Percentiles rank a stretch among this genome's conserved stretches.
These are phyloP conservation scores for Sporodiniella umbellata DNA, from an alignment of 371 early-diverging fungal species.

Conservation along the genomic window DNA sequence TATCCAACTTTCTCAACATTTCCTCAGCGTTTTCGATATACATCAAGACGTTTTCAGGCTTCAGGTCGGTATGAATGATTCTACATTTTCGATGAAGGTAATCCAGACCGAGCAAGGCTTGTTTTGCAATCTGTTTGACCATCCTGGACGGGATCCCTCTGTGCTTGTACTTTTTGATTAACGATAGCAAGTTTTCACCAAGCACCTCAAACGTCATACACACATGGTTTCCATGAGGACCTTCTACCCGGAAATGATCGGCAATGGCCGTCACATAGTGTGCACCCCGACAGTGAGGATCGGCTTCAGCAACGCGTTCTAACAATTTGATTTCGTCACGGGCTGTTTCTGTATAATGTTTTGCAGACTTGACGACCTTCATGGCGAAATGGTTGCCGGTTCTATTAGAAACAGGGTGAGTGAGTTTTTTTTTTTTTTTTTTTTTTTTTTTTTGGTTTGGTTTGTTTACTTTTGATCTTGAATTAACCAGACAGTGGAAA, in stretches of 20 bases:
- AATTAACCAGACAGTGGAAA: conserved; percentile 97
- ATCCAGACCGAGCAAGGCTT: conserved; percentile 88
- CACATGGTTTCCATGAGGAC: conserved; percentile 91
- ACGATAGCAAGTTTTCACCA: conserved; percentile 89
- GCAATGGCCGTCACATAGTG: conserved; percentile 77
- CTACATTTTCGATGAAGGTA: conserved; percentile 92
- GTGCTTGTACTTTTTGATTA: conserved; percentile 75
- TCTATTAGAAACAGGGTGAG: conserved; percentile 22
- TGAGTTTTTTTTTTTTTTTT: background rate
- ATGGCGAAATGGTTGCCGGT: conserved; percentile 85
- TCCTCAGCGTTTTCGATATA: conserved; percentile 86
- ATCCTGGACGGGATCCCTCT: conserved; percentile 84
- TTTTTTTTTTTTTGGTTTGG: background rate
- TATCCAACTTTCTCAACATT: conserved; percentile 34
- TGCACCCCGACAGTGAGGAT: conserved; percentile 56
- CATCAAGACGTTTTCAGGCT: conserved; percentile 95
- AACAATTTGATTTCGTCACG: conserved; percentile 93
- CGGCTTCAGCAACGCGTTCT: conserved; percentile 70
- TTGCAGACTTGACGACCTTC: conserved; percentile 95
- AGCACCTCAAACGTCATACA: conserved; percentile 98
- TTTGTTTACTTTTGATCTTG: conserved; percentile 73
- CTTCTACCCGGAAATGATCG: conserved; percentile 86
- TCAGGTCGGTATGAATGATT: conserved; percentile 98
- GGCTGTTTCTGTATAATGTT: conserved; percentile 95
- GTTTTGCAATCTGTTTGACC: conserved; percentile 87